Base-by-base conservation (phyloP, 192 early-diverging fungal species). In the Coemansia sp. region DNA sequence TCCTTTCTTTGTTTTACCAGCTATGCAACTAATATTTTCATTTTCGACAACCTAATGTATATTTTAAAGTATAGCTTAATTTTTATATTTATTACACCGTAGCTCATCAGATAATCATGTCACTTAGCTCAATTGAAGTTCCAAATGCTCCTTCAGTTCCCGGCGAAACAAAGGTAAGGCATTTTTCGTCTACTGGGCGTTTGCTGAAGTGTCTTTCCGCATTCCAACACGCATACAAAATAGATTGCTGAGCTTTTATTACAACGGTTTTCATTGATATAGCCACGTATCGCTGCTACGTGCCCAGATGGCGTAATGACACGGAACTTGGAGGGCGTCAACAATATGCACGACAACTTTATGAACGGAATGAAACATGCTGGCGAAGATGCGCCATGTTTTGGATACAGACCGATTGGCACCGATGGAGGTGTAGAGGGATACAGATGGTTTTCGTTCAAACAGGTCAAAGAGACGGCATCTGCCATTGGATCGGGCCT, bases 381-480 rank as follows among this genome's bases (percentile, higher is more conserved):
- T 18, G 79, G 79, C 23, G 43, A 68, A 13, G 63, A 72, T 39
- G 59, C 67, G 6, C 70, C 61, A 23, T 81, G 61, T 46, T 56
- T 81, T 35, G 79, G 79, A 2, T 64, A 75, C 62, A 70, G 79
- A 2, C 79, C 73, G 4, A 45, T 70, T 15, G 73, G 59, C 64
- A 43, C 6, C 2, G 61, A 70, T 21, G 64, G 64, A 72, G 87
- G 90, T 67, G 82, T 92, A 29, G 87, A 89, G 1, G 75, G 70
- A 7, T 98, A 90, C 86, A 55, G 82, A 56, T 98, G 91, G 87
- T 70, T 93, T 63, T 91, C 87, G 42, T 94, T 88, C 58, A 71
- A 63, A 33, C 88, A 96, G 34, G 90, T 85, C 63, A 82, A 77
- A 63, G 79, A 89, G 18, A 76, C 74, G 15, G 70, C 85, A n/a